Conservation (phyloP, 371 early-diverging fungal genomes). For the Saksenaea vasiformis region DNA sequence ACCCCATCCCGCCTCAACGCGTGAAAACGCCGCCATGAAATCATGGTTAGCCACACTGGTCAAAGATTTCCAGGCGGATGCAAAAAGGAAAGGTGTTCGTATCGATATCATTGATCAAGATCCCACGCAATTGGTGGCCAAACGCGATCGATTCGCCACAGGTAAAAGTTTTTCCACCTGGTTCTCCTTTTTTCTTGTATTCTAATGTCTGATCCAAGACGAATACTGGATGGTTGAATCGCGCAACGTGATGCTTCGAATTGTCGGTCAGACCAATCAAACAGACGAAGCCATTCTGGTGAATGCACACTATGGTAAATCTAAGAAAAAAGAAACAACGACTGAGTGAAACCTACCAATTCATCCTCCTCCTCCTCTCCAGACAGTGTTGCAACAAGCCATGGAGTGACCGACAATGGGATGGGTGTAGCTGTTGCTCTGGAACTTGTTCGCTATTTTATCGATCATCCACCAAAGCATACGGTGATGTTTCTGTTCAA, state of each 20-base stretch:
- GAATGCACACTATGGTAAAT: constrained; percentile 56
- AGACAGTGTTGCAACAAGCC: constrained; percentile 73
- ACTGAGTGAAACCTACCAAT: too few relatives aligned
- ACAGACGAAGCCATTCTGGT: constrained; percentile 40
- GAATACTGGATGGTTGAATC: constrained; percentile 53
- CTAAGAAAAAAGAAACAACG: not conserved
- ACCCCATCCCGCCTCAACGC: constrained; percentile 57
- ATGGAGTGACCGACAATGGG: constrained; percentile 85
- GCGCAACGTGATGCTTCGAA: constrained; percentile 50
- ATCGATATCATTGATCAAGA: constrained; percentile 50
- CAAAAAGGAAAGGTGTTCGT: constrained; percentile 21
- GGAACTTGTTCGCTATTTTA: constrained; percentile 66
- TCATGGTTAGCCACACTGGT: constrained; percentile 37
- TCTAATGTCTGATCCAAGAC: constrained; percentile 17
- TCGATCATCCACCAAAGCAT: constrained; percentile 51
- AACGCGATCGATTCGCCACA: constrained; percentile 31
- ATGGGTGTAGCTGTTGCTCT: constrained; percentile 72
- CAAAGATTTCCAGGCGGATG: constrained; percentile 40
- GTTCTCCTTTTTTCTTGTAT: not conserved
- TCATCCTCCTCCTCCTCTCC: not conserved
- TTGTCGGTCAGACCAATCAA: constrained; percentile 39
- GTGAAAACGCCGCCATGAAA: constrained; percentile 39
- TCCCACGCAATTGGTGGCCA: constrained; percentile 23
- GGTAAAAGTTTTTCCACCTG: constrained; percentile 18
- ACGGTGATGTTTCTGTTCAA: constrained; percentile 80